phyloP scores from a whole-genome alignment of 1,284 basidiomycete genomes.

The Somion occarium region DNA sequence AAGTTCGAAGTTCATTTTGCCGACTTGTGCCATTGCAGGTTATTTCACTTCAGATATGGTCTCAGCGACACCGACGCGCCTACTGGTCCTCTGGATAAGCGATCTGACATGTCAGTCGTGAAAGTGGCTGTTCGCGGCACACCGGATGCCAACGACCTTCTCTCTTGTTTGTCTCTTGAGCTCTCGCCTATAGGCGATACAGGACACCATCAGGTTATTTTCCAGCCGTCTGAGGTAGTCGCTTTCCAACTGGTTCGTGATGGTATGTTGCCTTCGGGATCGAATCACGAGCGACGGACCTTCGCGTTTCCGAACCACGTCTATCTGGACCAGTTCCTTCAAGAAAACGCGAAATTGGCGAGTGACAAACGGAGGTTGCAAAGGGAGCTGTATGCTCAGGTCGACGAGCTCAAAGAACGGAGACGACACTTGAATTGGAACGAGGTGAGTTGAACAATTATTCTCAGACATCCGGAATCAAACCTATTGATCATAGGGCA shows the following conservation, averaged over 20 bases:
- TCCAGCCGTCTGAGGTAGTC: conserved; percentile 55
- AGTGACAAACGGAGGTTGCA: conserved; percentile 41
- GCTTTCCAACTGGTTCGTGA: conserved; percentile 48
- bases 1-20: background rate
- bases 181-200: conserved; percentile 30
- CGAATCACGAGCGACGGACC: conserved; percentile 34
- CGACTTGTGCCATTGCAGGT: conserved; percentile 18
- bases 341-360: conserved; percentile 48
- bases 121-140: conserved; percentile 34
- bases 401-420: conserved; percentile 39
- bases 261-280: conserved; percentile 15
- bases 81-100: conserved; percentile 24
- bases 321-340: conserved; percentile 68
- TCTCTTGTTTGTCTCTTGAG: conserved; percentile 50
- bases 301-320: conserved; percentile 61
- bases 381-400: conserved; percentile 42
- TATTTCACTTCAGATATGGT: conserved; percentile 40
- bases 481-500: no score
- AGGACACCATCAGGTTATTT: conserved; percentile 43
- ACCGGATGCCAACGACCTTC: conserved; percentile 46
- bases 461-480: conserved; percentile 1
- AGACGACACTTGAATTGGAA: conserved; percentile 45
- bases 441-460: conserved; percentile 38
- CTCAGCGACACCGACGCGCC: conserved; percentile 27
- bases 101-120: conserved; percentile 34